Conservation (phyloP, 1,139 yeast species). For the Saccharomyces hybrid region DNA sequence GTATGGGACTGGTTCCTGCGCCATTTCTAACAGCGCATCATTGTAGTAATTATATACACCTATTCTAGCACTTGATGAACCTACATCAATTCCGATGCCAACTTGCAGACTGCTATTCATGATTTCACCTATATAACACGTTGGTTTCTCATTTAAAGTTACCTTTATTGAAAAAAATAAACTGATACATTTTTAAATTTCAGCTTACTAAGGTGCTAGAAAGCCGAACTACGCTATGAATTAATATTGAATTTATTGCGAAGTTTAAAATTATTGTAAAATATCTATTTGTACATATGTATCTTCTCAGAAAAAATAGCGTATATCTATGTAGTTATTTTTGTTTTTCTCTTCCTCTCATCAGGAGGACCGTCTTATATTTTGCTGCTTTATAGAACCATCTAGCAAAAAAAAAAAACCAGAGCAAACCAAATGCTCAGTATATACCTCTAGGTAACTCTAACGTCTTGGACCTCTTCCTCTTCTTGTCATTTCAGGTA, state of each 20-base stretch:
- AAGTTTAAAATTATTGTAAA: neutral
- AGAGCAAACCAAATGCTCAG: neutral
- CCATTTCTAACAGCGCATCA: slow-evolving; percentile 17
- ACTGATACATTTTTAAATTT: neutral
- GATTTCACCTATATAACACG: neutral
- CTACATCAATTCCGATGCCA: slow-evolving; percentile 46
- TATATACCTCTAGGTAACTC: slow-evolving; percentile 2
- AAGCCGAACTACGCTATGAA: neutral
- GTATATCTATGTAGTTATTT: neutral
- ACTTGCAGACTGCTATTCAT: neutral
- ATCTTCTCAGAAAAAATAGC: neutral
- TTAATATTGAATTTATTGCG: neutral
- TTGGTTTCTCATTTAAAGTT: neutral
- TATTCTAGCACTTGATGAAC: slow-evolving; percentile 45
- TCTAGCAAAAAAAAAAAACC: neutral
- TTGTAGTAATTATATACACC: slow-evolving; percentile 23
- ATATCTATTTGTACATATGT: neutral
- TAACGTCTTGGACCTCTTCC: slow-evolving; percentile 38
- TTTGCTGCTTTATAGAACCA: neutral
- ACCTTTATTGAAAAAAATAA: neutral
- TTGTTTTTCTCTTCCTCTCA: neutral
- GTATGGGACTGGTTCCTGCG: slow-evolving; percentile 25
- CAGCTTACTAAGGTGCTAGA: neutral
- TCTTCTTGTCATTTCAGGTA: slow-evolving; percentile 76
- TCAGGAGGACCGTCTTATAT: neutral